A percentile compares a stretch with the other conserved stretches of the same genome.
Conservation (phyloP, 2,329 filamentous ascomycete genomes). For the Calonectria pseudoreteaudii region DNA sequence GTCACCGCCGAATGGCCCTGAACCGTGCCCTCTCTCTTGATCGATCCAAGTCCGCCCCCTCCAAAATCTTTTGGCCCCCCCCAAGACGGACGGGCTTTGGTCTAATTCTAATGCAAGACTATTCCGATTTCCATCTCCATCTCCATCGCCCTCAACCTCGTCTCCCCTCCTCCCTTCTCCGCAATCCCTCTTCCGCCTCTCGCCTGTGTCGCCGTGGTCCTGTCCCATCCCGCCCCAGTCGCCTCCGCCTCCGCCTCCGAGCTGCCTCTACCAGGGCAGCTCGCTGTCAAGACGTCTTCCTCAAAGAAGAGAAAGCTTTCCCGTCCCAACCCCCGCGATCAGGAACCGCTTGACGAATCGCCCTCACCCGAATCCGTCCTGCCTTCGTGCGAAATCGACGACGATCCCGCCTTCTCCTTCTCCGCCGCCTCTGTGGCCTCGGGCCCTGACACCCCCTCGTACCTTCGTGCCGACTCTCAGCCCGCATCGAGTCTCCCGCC, state of each 20-base stretch:
- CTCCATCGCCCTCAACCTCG: conserved; percentile 22
- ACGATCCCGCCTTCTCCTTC: conserved; percentile 64
- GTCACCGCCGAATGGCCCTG: conserved; percentile 34
- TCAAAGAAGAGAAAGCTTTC: conserved; percentile 78
- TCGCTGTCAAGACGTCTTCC: conserved; percentile 79
- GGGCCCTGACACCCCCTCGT: conserved; percentile 54
- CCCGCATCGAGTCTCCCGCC: conserved; percentile 65
- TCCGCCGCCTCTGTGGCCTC: conserved; percentile 55
- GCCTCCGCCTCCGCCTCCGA: conserved; percentile 51
- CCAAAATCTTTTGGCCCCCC: not conserved
- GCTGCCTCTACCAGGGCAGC: conserved; percentile 75
- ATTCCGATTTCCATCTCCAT: conserved; percentile 31
- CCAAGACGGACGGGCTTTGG: conserved; percentile 11
- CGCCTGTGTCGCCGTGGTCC: conserved; percentile 19
- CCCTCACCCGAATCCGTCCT: conserved; percentile 60
- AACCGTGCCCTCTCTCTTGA: conserved; percentile 26
- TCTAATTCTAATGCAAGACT: conserved; percentile 29
- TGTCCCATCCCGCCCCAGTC: conserved; percentile 27
- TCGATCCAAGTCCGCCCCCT: conserved; percentile 17
- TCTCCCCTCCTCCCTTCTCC: conserved; percentile 15
- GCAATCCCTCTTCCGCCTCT: conserved; percentile 11
- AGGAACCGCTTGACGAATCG: conserved; percentile 50
- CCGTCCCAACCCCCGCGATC: conserved; percentile 59
- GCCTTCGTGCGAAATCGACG: conserved; percentile 65
- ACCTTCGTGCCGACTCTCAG: conserved; percentile 55